Evolutionary conservation across 2,329 filamentous ascomycete species (phyloP).

Genomic region (Proliferodiscus dingleyae): DNA sequence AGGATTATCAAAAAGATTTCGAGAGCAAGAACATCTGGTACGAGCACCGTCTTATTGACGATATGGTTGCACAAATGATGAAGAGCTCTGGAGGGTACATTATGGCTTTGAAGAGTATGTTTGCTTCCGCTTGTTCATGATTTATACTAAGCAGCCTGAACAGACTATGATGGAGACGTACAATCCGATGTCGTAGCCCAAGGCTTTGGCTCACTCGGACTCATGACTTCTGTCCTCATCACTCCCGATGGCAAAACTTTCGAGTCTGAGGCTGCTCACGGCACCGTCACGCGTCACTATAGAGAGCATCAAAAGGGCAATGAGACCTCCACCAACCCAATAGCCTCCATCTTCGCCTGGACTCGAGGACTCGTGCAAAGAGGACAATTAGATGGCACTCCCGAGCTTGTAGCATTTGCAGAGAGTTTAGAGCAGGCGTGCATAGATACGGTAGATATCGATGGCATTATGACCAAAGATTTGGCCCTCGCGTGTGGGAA

Average conservation of each 20-base stretch:
- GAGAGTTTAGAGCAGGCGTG: slow-evolving; percentile 90
- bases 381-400: slow-evolving; percentile 88
- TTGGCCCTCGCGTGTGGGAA: slow-evolving; percentile 91
- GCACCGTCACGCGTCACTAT: slow-evolving; percentile 97
- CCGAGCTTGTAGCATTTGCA: slow-evolving; percentile 85
- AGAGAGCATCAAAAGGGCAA: slow-evolving; percentile 97
- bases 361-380: slow-evolving; percentile 91
- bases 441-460: slow-evolving; percentile 86
- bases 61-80: slow-evolving; percentile 99
- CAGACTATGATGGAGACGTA: slow-evolving; percentile 98
- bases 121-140: neutral
- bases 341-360: slow-evolving; percentile 99
- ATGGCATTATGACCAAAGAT: slow-evolving; percentile 99
- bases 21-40: slow-evolving; percentile 96
- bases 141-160: slow-evolving; percentile 19
- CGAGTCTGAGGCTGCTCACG: slow-evolving; percentile 96
- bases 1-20: slow-evolving; percentile 79
- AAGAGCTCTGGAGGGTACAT: slow-evolving; percentile 96
- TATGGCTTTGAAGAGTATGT: slow-evolving; percentile 94
- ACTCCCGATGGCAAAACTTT: slow-evolving; percentile 96
- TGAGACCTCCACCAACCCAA: slow-evolving; percentile 97
- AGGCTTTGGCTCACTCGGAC: slow-evolving; percentile 93
- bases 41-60: slow-evolving; percentile 97
- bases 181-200: slow-evolving; percentile 98
- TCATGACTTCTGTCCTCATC: slow-evolving; percentile 97